A percentile compares a stretch with the other conserved stretches of the same genome.
Evolutionary conservation across 768 basidiomycete genomes (phyloP).

Genomic region (Suillus plorans): DNA sequence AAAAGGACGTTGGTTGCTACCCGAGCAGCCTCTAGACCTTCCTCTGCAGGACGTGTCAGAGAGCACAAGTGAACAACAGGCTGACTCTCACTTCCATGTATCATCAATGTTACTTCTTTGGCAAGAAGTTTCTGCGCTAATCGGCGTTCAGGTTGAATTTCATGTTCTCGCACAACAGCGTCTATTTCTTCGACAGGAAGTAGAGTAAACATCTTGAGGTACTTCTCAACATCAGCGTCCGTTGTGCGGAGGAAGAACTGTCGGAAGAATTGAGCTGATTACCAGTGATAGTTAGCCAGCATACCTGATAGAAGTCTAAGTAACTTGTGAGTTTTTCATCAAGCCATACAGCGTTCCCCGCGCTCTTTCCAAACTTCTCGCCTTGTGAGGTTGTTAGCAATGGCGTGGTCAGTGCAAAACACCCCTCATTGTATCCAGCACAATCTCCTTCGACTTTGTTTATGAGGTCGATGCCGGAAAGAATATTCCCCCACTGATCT

Average conservation of each 20-base stretch:
- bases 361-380: slow-evolving; percentile 97
- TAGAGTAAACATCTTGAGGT: slow-evolving; percentile 83
- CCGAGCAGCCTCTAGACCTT: slow-evolving; percentile 41
- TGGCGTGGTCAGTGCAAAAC: slow-evolving; percentile 91
- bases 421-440: slow-evolving; percentile 32
- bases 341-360: slow-evolving; percentile 94
- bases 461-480: slow-evolving; percentile 91
- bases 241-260: slow-evolving; percentile 88
- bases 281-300: slow-evolving; percentile 11
- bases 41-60: slow-evolving; percentile 27
- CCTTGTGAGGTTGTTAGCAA: slow-evolving; percentile 86
- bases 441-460: slow-evolving; percentile 39
- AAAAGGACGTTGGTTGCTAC: slow-evolving; percentile 48
- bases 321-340: slow-evolving; percentile 75
- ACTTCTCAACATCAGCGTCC: slow-evolving; percentile 78
- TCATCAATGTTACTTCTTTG: slow-evolving; percentile 56
- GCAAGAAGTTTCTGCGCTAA: slow-evolving; percentile 53
- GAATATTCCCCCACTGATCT: slow-evolving; percentile 98
- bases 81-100: slow-evolving; percentile 50
- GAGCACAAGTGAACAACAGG: neutral
- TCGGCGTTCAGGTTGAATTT: slow-evolving; percentile 47
- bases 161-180: slow-evolving; percentile 56
- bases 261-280: neutral
- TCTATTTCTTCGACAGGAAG: slow-evolving; percentile 59
- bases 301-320: slow-evolving; percentile 93